These are phyloP conservation scores for Hypoxylon sp. DNA, from an alignment of 2,329 filamentous ascomycete genomes.

Conservation along the genomic window DNA sequence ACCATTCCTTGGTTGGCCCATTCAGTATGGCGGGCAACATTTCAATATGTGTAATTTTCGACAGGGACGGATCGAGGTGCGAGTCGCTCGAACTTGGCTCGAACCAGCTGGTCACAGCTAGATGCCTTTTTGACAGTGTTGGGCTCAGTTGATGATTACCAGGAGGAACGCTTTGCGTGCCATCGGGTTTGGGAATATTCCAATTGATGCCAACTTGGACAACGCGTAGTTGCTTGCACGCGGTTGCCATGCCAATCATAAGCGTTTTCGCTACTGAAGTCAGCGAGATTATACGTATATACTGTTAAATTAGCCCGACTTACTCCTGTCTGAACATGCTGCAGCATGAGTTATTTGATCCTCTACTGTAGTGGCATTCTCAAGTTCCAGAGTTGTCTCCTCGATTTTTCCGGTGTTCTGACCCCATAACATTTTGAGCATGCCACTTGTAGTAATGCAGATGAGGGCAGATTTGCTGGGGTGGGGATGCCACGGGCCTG, in stretches of 20 bases:
- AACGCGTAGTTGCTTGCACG: constrained; percentile 79
- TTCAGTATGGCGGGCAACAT: constrained; percentile 78
- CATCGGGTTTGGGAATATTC: constrained; percentile 72
- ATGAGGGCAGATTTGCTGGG: constrained; percentile 80
- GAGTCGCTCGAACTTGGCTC: constrained; percentile 62
- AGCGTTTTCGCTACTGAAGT: constrained; percentile 60
- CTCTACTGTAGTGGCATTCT: constrained; percentile 78
- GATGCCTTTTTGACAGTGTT: constrained; percentile 67
- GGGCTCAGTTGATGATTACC: constrained; percentile 65
- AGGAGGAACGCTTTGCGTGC: constrained; percentile 65
- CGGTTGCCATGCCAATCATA: constrained; percentile 76
- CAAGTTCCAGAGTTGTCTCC: constrained; percentile 80
- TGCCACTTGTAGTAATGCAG: constrained; percentile 80
- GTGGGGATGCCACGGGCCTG: constrained; percentile 81
- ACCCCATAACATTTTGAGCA: constrained; percentile 82
- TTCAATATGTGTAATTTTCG: constrained; percentile 80
- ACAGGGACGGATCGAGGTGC: constrained; percentile 65
- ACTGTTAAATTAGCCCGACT: constrained; percentile 44
- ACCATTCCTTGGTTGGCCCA: constrained; percentile 67
- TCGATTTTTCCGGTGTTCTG: constrained; percentile 80
- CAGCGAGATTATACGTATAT: constrained; percentile 13
- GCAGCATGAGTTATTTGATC: constrained; percentile 86
- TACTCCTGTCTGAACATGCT: constrained; percentile 81
- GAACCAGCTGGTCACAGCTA: constrained; percentile 72
- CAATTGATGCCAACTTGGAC: constrained; percentile 82